Conservation (phyloP, 2,329 filamentous ascomycete genomes). For the Pseudogymnoascus destructans region DNA sequence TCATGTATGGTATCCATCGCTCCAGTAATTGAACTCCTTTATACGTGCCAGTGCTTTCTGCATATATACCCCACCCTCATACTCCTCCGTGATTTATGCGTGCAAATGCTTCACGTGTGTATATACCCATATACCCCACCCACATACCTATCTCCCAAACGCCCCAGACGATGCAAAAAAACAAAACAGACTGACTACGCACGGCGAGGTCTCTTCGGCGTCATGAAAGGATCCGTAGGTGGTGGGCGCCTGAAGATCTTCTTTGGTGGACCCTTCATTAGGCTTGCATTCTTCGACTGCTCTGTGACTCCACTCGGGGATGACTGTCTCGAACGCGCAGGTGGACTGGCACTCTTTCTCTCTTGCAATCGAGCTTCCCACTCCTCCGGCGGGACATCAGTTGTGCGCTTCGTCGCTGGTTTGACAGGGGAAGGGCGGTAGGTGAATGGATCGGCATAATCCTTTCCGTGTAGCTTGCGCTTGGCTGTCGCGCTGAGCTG, state of each 20-base stretch:
- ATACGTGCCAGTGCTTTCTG: neutral
- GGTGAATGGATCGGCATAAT: neutral
- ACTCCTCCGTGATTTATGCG: neutral
- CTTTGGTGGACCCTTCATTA: neutral
- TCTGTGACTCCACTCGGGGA: neutral
- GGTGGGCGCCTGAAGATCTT: neutral
- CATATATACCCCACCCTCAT: neutral
- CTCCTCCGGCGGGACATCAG: neutral
- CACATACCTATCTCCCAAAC: neutral
- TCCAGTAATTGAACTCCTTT: neutral
- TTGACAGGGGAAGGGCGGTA: neutral
- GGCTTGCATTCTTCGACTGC: neutral
- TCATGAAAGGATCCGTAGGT: neutral
- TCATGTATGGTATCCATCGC: neutral
- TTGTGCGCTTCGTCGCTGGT: neutral
- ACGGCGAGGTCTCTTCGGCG: neutral
- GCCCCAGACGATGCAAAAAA: neutral
- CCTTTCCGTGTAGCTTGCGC: slow-evolving; percentile 2
- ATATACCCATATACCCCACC: neutral
- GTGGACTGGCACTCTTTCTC: neutral
- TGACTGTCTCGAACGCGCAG: neutral
- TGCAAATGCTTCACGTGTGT: neutral
- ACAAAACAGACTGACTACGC: neutral
- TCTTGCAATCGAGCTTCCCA: neutral
- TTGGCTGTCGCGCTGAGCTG: neutral